phyloP scores from a whole-genome alignment of 2,329 filamentous ascomycete genomes.

The Pseudogymnoascus pannorum region DNA sequence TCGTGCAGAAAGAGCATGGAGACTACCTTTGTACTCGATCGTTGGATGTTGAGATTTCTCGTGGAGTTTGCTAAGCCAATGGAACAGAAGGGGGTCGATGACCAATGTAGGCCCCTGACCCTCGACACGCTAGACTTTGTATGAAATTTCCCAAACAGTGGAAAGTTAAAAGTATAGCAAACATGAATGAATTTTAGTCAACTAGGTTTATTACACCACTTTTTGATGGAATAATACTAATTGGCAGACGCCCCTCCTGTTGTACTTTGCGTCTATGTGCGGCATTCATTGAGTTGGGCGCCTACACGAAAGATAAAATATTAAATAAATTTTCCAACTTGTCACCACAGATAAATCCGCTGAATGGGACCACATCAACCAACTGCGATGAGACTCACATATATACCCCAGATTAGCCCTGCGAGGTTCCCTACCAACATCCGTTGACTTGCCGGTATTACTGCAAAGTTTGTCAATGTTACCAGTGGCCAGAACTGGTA shows the following conservation, averaged over 20 bases:
- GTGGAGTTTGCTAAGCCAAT: constrained; percentile 28
- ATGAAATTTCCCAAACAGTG: neutral
- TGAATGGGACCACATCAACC: too few species aligned
- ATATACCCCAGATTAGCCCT: too few species aligned
- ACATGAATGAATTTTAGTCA: neutral
- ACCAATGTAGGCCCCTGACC: neutral
- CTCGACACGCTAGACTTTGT: neutral
- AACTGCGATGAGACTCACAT: too few species aligned
- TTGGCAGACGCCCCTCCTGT: neutral
- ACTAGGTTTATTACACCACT: neutral
- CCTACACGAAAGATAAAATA: neutral
- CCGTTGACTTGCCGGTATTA: too few species aligned
- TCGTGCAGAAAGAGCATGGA: constrained; percentile 33
- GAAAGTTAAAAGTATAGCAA: neutral
- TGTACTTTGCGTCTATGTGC: neutral
- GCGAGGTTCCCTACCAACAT: too few species aligned
- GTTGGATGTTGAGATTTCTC: constrained; percentile 36
- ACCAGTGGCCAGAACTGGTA: too few species aligned
- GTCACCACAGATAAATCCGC: too few species aligned
- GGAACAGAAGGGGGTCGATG: constrained; percentile 20
- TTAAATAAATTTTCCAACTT: too few species aligned
- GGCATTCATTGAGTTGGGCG: neutral
- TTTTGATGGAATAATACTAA: neutral
- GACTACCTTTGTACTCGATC: constrained; percentile 34
- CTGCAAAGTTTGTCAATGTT: too few species aligned